phyloP scores from a whole-genome alignment of 768 basidiomycete species.

The Solioccasus polychromus region DNA sequence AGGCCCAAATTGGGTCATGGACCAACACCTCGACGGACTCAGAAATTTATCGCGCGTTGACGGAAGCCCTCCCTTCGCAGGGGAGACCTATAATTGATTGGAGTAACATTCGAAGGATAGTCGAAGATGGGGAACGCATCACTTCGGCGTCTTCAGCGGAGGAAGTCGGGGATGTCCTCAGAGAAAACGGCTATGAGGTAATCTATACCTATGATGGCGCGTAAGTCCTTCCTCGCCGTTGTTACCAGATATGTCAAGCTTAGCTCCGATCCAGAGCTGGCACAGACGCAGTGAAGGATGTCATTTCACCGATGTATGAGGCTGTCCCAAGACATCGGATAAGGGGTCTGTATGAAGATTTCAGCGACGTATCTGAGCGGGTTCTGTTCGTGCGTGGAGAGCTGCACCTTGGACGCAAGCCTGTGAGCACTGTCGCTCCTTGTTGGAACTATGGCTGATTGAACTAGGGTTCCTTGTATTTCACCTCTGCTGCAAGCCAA shows the following conservation, averaged over 20 bases:
- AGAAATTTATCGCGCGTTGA: slow-evolving; percentile 18
- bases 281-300: slow-evolving; percentile 38
- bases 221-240: slow-evolving; percentile 29
- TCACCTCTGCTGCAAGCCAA: slow-evolving; percentile 30
- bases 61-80: slow-evolving; percentile 3
- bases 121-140: slow-evolving; percentile 21
- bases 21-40: slow-evolving; percentile 10
- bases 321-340: slow-evolving; percentile 33
- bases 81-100: slow-evolving; percentile 25
- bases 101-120: slow-evolving; percentile 17
- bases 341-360: slow-evolving; percentile 41
- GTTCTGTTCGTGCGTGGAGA: slow-evolving; percentile 42
- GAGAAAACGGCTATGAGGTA: slow-evolving; percentile 39
- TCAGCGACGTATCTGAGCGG: slow-evolving; percentile 27
- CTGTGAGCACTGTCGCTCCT: slow-evolving; percentile 23
- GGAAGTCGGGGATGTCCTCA: slow-evolving; percentile 32
- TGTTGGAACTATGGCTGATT: background rate
- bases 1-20: slow-evolving; percentile 21
- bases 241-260: background rate
- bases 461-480: slow-evolving; percentile 32
- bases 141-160: slow-evolving; percentile 23
- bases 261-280: slow-evolving; percentile 27
- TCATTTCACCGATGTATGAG: slow-evolving; percentile 33
- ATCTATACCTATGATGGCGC: slow-evolving; percentile 39
- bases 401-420: slow-evolving; percentile 36